Percentiles rank a stretch among this genome's conserved stretches.
Evolutionary conservation across 495 filamentous ascomycete genomes (phyloP).

Genomic region (Podospora comata): DNA sequence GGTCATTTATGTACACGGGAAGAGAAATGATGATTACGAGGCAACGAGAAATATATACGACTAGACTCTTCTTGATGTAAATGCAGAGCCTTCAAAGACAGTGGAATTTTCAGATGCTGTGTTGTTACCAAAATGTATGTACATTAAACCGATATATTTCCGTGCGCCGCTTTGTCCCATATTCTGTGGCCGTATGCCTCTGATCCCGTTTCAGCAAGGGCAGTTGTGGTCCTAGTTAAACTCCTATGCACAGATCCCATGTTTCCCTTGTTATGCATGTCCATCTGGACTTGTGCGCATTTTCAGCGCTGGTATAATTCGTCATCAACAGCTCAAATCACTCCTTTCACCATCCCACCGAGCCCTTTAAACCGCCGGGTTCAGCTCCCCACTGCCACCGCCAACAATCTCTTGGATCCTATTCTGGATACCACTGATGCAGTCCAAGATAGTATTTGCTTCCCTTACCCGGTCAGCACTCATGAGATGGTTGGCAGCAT

Average conservation of each 20-base stretch:
- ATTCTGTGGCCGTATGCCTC: neutral
- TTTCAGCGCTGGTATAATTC: neutral
- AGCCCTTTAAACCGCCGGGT: neutral
- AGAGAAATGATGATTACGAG: neutral
- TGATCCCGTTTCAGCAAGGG: too few relatives aligned
- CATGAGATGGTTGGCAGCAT: constrained; percentile 29
- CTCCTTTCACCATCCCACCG: neutral
- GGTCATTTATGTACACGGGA: neutral
- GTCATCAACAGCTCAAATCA: neutral
- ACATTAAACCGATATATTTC: neutral
- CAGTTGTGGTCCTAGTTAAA: neutral
- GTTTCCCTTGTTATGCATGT: neutral
- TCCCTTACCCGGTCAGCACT: constrained; percentile 16
- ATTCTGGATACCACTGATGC: constrained; percentile 11
- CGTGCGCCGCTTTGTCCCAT: neutral
- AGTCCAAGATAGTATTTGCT: constrained; percentile 19
- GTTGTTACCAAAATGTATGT: neutral
- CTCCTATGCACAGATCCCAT: neutral
- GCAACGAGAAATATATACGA: constrained; percentile 7
- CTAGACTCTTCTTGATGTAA: neutral
- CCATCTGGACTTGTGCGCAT: neutral
- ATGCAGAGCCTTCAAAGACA: too few relatives aligned
- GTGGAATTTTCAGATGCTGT: too few relatives aligned
- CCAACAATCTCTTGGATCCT: neutral
- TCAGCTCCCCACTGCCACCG: neutral